These are phyloP conservation scores for Panaeolus cyanescens DNA, from an alignment of 768 basidiomycete species.

Conservation along the genomic window DNA sequence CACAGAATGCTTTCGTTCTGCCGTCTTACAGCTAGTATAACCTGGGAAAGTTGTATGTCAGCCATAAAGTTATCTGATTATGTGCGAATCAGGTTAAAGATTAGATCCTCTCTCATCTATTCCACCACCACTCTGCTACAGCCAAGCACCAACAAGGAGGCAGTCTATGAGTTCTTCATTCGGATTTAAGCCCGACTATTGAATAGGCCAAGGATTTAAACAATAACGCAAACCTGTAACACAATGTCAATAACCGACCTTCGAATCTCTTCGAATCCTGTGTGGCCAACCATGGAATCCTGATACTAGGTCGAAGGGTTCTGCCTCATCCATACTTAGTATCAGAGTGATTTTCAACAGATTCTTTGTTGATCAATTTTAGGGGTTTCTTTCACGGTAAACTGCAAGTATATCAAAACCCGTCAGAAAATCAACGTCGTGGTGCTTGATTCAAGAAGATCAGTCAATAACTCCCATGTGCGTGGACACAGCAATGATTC, in stretches of 20 bases:
- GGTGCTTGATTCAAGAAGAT: neutral
- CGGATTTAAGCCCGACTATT: no score
- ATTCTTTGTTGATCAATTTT: no score
- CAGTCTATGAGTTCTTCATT: neutral
- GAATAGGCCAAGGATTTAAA: neutral
- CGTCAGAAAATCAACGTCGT: no score
- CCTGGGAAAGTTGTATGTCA: slow-evolving; percentile 1
- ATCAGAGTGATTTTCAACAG: no score
- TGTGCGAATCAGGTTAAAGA: neutral
- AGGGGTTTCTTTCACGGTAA: no score
- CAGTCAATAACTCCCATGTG: neutral
- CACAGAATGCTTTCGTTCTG: slow-evolving; percentile 6
- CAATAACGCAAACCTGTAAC: neutral
- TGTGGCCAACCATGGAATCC: no score
- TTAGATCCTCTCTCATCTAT: neutral
- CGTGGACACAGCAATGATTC: neutral
- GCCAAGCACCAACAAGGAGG: neutral
- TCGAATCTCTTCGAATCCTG: no score
- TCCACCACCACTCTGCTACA: neutral
- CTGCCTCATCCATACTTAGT: no score
- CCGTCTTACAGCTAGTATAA: neutral
- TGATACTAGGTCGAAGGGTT: no score
- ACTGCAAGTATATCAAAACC: no score
- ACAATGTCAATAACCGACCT: no score
- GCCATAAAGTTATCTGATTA: neutral